Base-by-base conservation (phyloP, 1,284 basidiomycete genomes). In the Apiotrichum veenhuisii region DNA sequence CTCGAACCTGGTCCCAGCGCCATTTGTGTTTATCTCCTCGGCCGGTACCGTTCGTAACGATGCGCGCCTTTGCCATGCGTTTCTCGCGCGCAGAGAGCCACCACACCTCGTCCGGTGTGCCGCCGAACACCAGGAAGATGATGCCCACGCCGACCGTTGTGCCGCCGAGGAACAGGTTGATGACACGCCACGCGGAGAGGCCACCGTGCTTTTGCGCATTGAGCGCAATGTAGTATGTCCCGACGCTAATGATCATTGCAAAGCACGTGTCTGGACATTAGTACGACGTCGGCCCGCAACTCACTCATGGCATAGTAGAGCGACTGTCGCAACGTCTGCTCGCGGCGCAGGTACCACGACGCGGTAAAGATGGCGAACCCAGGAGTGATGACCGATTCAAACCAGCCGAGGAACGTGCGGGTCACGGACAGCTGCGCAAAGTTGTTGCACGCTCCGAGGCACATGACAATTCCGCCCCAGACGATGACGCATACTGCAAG, bases 111-210 rank as follows among this genome's bases (percentile, higher is more conserved):
- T 64, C 55, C 1, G 66, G 66, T 7, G 66, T 69, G 20, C 63
- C 50, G 22, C 63, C 50, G 27, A 66, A 55, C 54, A 66, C 50
- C 50, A 64, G 52, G 34, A 66, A 57, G 42, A 66, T 45, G 50
- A 68, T 50, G 25, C 57, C 58, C 45, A 58, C 45, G 40, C 56
- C 59, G 48, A 68, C 59, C 17, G 69, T 70, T 17, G 59, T 43
- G 9, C 50, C 61, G 20, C 68, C 68, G 25, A 70, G 64, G 64
- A 70, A 70, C 40, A 64, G 64, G 58, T 66, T 66, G 62, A 70
- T 70, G 14, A 64, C 66, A 15, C 67, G 57, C 68, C 68, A 70
- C 8, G 60, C 68, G 14, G 65, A 64, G 5, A 66, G 52, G 10
- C 59, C 59, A 26, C 67, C 67, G 2, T 51, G 22, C 26, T 40